Base-by-base conservation (phyloP, 2,329 filamentous ascomycete genomes). In the Curvularia sp. region DNA sequence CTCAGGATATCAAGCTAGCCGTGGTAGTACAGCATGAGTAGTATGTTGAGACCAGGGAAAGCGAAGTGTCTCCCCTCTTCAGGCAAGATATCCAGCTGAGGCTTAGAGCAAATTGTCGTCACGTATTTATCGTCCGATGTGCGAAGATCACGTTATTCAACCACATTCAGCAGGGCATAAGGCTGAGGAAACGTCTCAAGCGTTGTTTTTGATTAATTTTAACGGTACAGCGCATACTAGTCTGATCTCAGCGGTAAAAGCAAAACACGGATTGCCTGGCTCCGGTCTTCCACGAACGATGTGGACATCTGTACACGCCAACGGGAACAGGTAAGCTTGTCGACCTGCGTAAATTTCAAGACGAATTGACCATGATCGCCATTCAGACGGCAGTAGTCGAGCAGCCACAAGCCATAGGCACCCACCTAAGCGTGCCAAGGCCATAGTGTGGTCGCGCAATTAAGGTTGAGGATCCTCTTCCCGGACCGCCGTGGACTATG, bases 381-480 rank as follows among this genome's bases (percentile, higher is more conserved):
- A 50, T 57, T 18, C 23, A 41, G 28, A 30, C 54, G 64, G 55
- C 51, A 57, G 39, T 52, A 61, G 67, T 62, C 60, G 50, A 41
- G 13, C 42, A 53, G 38, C 52, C 61, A 63, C 58, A 57, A 49
- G 39, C 50, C 36, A 61, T 52, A 23, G 30, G 23, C 8, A n/a
- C 23, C 23, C 25, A 30, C 32, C 38, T 36, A 9, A 27, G 34
- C 15, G 48, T 53, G 56, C 59, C 53, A 59, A 61, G 52, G 28
- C 49, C 39, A 50, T 36, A 64, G 49, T 38, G 48, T 57, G 38
- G 59, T 66, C 34, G 61, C 57, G 63, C 57, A 66, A 69, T 69
- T 66, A 68, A 66, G 64, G 63, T 69, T 67, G 53, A 51, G 55
- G 28, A 57, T 58, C 55, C 23, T 53, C 58, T 65, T 61, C 65